A percentile compares a stretch with the other conserved stretches of the same genome.
These are phyloP conservation scores for Achlya hypogyna DNA, from an alignment of 352 stramenopile genomes.

Conservation along the genomic window DNA sequence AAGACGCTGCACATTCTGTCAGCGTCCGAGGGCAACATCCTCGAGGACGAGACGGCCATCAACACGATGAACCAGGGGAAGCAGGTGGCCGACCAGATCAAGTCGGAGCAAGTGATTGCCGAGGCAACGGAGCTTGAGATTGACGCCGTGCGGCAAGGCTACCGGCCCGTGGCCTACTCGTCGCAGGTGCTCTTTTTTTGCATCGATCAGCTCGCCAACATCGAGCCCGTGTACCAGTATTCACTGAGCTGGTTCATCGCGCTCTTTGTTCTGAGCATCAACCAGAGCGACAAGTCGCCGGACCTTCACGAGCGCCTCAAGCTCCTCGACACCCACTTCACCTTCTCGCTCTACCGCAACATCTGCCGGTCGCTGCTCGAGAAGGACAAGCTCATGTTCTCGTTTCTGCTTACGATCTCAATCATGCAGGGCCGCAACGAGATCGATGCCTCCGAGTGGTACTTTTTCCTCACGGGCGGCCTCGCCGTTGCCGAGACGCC, in stretches of 20 bases:
- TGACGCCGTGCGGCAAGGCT: slow-evolving; percentile 76
- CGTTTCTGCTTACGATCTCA: slow-evolving; percentile 81
- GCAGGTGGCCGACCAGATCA: slow-evolving; percentile 87
- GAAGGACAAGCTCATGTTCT: slow-evolving; percentile 92
- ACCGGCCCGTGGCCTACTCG: slow-evolving; percentile 84
- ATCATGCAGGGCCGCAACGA: slow-evolving; percentile 77
- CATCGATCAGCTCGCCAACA: slow-evolving; percentile 90
- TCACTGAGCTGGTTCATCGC: slow-evolving; percentile 90
- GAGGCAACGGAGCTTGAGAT: slow-evolving; percentile 89
- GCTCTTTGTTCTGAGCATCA: slow-evolving; percentile 84
- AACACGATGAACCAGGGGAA: slow-evolving; percentile 89
- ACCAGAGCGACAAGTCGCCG: slow-evolving; percentile 64
- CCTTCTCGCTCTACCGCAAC: slow-evolving; percentile 88
- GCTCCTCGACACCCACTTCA: slow-evolving; percentile 86
- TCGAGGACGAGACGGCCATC: slow-evolving; percentile 90
- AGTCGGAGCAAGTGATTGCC: slow-evolving; percentile 85
- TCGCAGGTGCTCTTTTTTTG: slow-evolving; percentile 92
- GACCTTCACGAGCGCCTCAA: slow-evolving; percentile 67
- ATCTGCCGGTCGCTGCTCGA: slow-evolving; percentile 89
- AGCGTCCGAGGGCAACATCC: slow-evolving; percentile 87
- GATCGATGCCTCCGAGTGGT: slow-evolving; percentile 83
- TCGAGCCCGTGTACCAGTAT: slow-evolving; percentile 91
- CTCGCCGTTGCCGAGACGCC: slow-evolving; percentile 83
- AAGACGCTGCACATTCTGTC: slow-evolving; percentile 90
- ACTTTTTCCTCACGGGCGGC: slow-evolving; percentile 91